Conservation (phyloP, 805 yeast genomes). For the Sugiyamaella mastotermitis region DNA sequence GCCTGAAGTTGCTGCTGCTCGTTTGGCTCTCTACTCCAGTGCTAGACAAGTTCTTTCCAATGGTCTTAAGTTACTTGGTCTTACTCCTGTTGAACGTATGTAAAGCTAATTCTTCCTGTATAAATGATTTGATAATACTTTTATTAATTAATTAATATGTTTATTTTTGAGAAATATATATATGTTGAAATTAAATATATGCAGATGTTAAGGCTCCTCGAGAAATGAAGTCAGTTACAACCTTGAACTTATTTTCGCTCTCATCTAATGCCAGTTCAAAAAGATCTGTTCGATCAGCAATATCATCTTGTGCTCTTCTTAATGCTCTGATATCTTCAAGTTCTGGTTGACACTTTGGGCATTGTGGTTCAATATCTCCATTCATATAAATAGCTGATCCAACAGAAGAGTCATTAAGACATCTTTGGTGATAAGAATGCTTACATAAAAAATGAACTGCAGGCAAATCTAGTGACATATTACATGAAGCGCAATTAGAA, state of each 20-base stretch:
- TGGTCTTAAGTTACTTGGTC: slow-evolving; percentile 84
- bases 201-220: slow-evolving; percentile 52
- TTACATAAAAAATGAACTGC: slow-evolving; percentile 77
- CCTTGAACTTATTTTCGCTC: slow-evolving; percentile 59
- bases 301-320: slow-evolving; percentile 52
- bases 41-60: slow-evolving; percentile 85
- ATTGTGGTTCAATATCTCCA: slow-evolving; percentile 32
- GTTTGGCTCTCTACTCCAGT: slow-evolving; percentile 84
- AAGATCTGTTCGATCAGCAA: slow-evolving; percentile 56
- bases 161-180: neutral
- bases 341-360: slow-evolving; percentile 76
- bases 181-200: slow-evolving; percentile 1
- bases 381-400: slow-evolving; percentile 16
- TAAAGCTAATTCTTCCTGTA: slow-evolving; percentile 30
- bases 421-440: slow-evolving; percentile 81
- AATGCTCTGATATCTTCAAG: slow-evolving; percentile 58
- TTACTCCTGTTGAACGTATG: slow-evolving; percentile 99
- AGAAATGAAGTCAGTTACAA: slow-evolving; percentile 76
- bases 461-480: slow-evolving; percentile 64
- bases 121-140: neutral
- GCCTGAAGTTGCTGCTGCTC: slow-evolving; percentile 76
- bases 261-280: slow-evolving; percentile 51
- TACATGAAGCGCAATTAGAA: slow-evolving; percentile 61
- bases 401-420: slow-evolving; percentile 38
- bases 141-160: neutral